These are phyloP conservation scores for Mucor irregularis DNA, from an alignment of 371 early-diverging fungal species.

Conservation along the genomic window DNA sequence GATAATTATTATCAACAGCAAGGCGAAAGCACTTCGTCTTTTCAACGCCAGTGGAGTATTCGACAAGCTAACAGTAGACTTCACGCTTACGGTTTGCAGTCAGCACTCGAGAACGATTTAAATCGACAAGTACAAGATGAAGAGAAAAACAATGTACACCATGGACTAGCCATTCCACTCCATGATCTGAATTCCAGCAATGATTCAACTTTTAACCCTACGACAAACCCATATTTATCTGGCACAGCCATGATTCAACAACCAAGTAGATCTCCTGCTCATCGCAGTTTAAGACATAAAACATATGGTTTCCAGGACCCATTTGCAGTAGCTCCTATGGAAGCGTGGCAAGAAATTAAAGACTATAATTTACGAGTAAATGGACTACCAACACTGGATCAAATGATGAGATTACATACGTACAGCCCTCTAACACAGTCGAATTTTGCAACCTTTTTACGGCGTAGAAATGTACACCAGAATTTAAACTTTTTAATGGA, in stretches of 20 bases:
- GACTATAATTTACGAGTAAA: slow-evolving; percentile 51
- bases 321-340: slow-evolving; percentile 47
- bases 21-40: too few species aligned
- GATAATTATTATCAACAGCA: too few species aligned
- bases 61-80: slow-evolving; percentile 49
- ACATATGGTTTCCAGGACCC: slow-evolving; percentile 44
- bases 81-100: slow-evolving; percentile 28
- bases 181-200: slow-evolving; percentile 12
- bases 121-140: slow-evolving; percentile 27
- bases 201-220: not conserved
- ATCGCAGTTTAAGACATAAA: slow-evolving; percentile 31
- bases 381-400: slow-evolving; percentile 53
- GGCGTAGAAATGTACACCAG: slow-evolving; percentile 39
- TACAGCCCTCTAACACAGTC: slow-evolving; percentile 42
- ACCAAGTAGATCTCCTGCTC: slow-evolving; percentile 9
- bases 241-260: slow-evolving; percentile 16
- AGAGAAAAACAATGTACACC: slow-evolving; percentile 21
- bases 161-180: slow-evolving; percentile 34
- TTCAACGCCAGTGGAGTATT: slow-evolving; percentile 52
- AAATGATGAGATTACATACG: slow-evolving; percentile 45
- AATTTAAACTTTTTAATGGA: slow-evolving; percentile 48
- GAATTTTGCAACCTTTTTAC: slow-evolving; percentile 40
- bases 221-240: slow-evolving; percentile 38
- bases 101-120: slow-evolving; percentile 44
- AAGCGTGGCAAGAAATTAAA: slow-evolving; percentile 55